Base-by-base conservation (phyloP, 2,329 filamentous ascomycete species). In the Ascosphaera acerosa region DNA sequence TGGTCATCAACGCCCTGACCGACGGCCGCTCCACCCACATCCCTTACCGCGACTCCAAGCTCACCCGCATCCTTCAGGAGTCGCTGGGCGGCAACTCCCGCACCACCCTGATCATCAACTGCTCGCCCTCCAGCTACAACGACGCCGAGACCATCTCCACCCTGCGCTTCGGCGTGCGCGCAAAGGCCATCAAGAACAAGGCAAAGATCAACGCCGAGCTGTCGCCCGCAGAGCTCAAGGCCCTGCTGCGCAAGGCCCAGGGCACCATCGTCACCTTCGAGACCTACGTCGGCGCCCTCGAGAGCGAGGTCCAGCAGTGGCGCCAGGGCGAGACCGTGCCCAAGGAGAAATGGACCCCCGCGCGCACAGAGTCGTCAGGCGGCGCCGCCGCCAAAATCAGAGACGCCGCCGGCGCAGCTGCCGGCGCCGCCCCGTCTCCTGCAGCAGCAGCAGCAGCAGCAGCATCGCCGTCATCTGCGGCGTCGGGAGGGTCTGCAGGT, bases 171-270 rank as follows among this genome's bases (percentile, higher is more conserved):
- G 87, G 87, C 59, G 89, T 87, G 55, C 66, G 87, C 49, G 87
- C 87, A 35, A 97, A 97, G 61, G 77, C 80, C 0, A 97, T 97
- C 61, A 92, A 94, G 73, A 94, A 94, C 62, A 94, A 94, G 64
- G 87, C 87, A 54, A 97, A 94, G 73, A 76, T 97, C 65, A 97
- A 97, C 49, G 82, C 84, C 29, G 87, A 97, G 53, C 67, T 97
- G 44, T 94, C 84, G 45, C 87, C 87, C 29, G 70, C 81, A 9
- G 87, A 97, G 54, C 70, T 97, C 60, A 97, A 94, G 57, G 64
- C 71, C 31, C 64, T 92, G 45, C 70, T 97, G 49, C 82, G 78
- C 56, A 91, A 91, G 54, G 80, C 81, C 10, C 82, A 91, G 53
- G 70, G 66, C 32, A 82, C 92, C 50, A 73, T 87, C 40, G 78